Percentiles rank a stretch among this genome's conserved stretches.
Conservation (phyloP, 192 early-diverging fungal species). For the Neocallimastix lanati region DNA sequence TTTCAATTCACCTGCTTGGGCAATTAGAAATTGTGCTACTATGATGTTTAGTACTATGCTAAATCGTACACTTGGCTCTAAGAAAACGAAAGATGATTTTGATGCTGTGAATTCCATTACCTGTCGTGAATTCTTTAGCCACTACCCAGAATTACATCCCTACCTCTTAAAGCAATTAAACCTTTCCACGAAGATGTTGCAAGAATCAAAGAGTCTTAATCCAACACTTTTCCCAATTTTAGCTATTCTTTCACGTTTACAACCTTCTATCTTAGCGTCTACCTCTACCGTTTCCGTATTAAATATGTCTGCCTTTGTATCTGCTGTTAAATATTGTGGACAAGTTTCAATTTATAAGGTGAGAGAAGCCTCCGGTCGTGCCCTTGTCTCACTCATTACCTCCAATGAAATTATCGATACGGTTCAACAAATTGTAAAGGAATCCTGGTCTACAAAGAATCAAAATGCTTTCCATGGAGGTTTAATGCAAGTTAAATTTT, state of each 20-base stretch:
- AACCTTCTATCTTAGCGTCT: constrained; percentile 38
- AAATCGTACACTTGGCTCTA: constrained; percentile 68
- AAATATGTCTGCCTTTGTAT: constrained; percentile 22
- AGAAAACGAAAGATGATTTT: constrained; percentile 52
- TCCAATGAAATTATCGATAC: constrained; percentile 34
- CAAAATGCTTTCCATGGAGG: constrained; percentile 62
- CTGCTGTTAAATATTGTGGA: constrained; percentile 28
- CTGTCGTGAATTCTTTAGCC: constrained; percentile 75
- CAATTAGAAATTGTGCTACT: constrained; percentile 81
- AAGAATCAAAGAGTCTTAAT: constrained; percentile 38
- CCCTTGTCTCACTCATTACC: constrained; percentile 53
- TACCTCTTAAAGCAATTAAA: constrained; percentile 58
- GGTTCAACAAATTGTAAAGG: constrained; percentile 23
- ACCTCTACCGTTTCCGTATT: constrained; percentile 6
- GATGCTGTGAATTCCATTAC: constrained; percentile 57
- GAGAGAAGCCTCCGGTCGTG: constrained; percentile 70
- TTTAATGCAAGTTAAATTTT: constrained; percentile 49
- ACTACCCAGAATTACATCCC: constrained; percentile 60
- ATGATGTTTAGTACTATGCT: constrained; percentile 79
- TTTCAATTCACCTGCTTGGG: constrained; percentile 64
- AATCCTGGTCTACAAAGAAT: constrained; percentile 11
- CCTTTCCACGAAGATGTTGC: constrained; percentile 41
- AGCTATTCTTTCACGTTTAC: constrained; percentile 62
- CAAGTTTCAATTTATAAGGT: constrained; percentile 46
- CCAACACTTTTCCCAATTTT: constrained; percentile 81